Conservation (phyloP, 306 rosid species). For the Nissolia schottii region DNA sequence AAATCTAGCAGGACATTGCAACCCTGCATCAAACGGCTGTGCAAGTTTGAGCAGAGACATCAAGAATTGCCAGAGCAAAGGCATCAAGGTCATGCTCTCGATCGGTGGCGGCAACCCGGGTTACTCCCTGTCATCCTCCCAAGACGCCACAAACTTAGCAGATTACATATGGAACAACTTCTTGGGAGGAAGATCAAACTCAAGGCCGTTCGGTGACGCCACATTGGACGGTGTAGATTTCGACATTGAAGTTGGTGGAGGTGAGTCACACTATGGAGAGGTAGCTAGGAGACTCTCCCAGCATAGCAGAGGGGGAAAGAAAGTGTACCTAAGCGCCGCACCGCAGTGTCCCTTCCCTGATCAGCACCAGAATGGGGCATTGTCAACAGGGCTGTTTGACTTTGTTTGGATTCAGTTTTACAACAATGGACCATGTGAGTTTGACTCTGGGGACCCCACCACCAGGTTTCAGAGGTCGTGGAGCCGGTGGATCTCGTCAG, state of each 20-base stretch:
- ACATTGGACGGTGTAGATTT: slow-evolving; percentile 62
- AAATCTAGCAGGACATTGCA: slow-evolving; percentile 43
- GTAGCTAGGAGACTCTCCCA: slow-evolving; percentile 14
- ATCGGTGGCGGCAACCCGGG: slow-evolving; percentile 44
- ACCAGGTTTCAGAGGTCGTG: slow-evolving; percentile 14
- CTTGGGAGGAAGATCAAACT: slow-evolving; percentile 43
- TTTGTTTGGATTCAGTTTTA: slow-evolving; percentile 57
- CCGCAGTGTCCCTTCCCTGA: slow-evolving; percentile 69
- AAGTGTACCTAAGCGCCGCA: slow-evolving; percentile 46
- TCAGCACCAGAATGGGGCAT: slow-evolving; percentile 25
- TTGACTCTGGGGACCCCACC: not conserved
- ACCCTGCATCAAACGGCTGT: slow-evolving; percentile 33
- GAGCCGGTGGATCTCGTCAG: slow-evolving; percentile 19
- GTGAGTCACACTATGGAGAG: slow-evolving; percentile 13
- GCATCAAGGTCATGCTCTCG: slow-evolving; percentile 54
- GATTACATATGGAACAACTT: slow-evolving; percentile 52
- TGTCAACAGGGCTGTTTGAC: slow-evolving; percentile 45
- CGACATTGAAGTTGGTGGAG: slow-evolving; percentile 53
- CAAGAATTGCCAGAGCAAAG: slow-evolving; percentile 40
- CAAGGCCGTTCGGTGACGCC: slow-evolving; percentile 52
- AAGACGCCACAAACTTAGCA: slow-evolving; percentile 36
- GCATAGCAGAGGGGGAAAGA: not conserved
- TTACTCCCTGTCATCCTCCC: slow-evolving; percentile 50
- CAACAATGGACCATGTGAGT: slow-evolving; percentile 32
- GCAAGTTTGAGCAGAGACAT: slow-evolving; percentile 22